Base-by-base conservation (phyloP, 108 stramenopile genomes). In the Nitzschia inconspicua region DNA sequence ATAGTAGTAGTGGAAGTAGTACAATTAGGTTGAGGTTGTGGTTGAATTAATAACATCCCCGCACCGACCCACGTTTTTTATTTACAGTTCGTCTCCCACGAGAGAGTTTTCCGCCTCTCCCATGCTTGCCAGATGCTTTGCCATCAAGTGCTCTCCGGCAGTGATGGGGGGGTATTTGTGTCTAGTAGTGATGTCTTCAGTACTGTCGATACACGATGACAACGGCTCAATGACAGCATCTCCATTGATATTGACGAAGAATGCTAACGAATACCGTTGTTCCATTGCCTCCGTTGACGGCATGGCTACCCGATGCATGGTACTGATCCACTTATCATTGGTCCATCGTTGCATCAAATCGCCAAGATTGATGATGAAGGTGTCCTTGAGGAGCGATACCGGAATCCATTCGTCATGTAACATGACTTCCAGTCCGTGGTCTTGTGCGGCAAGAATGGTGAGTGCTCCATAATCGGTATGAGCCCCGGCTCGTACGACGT, bases 311-410 rank as follows among this genome's bases (percentile, higher is more conserved):
- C 95, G 75, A 66, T 95, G 94, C 49, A 93, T 49, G 11, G 94
- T 95, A 22, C 77, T 79, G 14, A 69, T 55, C 88, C 84, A 89
- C 44, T 72, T 32, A 60, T 53, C 83, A 67, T 95, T 91, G 0
- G 94, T 93, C 94, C 94, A 95, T 58, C 85, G 44, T 40, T 76
- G 75, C 91, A 92, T 92, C 52, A 95, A 62, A 70, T 95, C 94
- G 19, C 94, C 94, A n/a, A 95, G 47, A 65, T 95, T 95, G 54
- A 95, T 77, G 28, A 92, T 74, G 28, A 95, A 89, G 36, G 74
- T 72, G 43, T 69, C 77, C 3, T 47, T 32, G 0, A 62, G 42
- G 4, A 84, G 35, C 7, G 88, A 86, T 3, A 91, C 88, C 40
- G 82, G 71, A 18, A 78, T 58, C 89, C 94, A 95, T 9, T 41